A percentile compares a stretch with the other conserved stretches of the same genome.
Evolutionary conservation across 2,329 filamentous ascomycete genomes (phyloP).

Genomic region (Paecilomyces sp.): DNA sequence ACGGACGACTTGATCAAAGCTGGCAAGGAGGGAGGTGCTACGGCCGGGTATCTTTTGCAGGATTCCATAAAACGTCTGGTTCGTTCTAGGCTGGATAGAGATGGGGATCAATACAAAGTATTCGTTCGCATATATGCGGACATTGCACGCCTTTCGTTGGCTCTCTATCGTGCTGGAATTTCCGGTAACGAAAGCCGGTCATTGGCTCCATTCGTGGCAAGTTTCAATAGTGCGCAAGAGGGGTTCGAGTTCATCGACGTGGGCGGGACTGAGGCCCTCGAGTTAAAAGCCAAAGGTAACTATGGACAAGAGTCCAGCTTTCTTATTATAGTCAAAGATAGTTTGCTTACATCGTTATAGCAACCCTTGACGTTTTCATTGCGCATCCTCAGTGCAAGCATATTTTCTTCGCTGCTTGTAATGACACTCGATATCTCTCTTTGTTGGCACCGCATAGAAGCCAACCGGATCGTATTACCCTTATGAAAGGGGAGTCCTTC

Average conservation of each 20-base stretch:
- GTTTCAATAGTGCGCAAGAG: slow-evolving; percentile 51
- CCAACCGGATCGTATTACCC: slow-evolving; percentile 46
- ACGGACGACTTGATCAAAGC: slow-evolving; percentile 43
- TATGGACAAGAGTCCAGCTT: not conserved
- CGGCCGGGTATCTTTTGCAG: slow-evolving; percentile 48
- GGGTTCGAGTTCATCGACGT: slow-evolving; percentile 58
- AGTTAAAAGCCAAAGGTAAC: slow-evolving; percentile 52
- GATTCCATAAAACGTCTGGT: slow-evolving; percentile 44
- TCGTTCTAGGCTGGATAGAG: slow-evolving; percentile 31
- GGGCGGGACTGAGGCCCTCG: slow-evolving; percentile 53
- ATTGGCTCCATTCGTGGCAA: slow-evolving; percentile 48
- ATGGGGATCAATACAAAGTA: slow-evolving; percentile 45
- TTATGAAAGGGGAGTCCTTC: slow-evolving; percentile 46
- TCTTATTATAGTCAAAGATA: not conserved
- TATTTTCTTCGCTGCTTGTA: slow-evolving; percentile 57
- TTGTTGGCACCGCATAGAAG: slow-evolving; percentile 48
- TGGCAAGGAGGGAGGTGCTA: slow-evolving; percentile 48
- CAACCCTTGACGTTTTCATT: slow-evolving; percentile 42
- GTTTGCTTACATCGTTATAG: slow-evolving; percentile 8
- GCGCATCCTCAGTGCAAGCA: slow-evolving; percentile 57
- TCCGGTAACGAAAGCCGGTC: slow-evolving; percentile 50
- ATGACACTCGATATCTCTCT: slow-evolving; percentile 52
- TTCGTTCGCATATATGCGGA: slow-evolving; percentile 53
- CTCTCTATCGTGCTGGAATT: slow-evolving; percentile 43
- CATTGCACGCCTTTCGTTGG: slow-evolving; percentile 46